Base-by-base conservation (phyloP, 164 flowering plant species). In the Nelumbo lutea region DNA sequence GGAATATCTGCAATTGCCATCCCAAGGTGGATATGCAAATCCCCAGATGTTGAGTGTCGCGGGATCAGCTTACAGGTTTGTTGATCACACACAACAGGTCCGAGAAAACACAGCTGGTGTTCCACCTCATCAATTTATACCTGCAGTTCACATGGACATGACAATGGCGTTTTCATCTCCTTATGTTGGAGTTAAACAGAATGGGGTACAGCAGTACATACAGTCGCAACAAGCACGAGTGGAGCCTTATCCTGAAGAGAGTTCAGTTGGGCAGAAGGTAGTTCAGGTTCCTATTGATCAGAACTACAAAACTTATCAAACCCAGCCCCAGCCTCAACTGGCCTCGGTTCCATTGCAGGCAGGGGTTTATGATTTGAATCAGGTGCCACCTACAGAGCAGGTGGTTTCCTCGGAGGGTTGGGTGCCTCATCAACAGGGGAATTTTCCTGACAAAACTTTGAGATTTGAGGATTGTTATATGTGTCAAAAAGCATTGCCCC, bases 401-500 rank as follows among this genome's bases (percentile, higher is more conserved):
- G 78, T 77, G 6, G 64, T 79, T 53, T 65, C 66, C 47, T 74
- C 85, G 45, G 90, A 87, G 63, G 90, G 85, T 57, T 77, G 75
- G 69, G 71, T 75, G 59, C 46, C 83, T 57, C 83, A 73, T 66
- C 94, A 80, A 56, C 87, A 73, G 59, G 76, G 73, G 64, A 68
- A 52, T 9, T 46, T 62, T 71, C 66, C 86, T 66, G 85, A 81
- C 52, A 81, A 72, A 56, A 2, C 71, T 40, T 63, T 68, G 3
- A 76, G 70, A 61, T 52, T 79, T 39, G 90, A 84, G 27, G 27
- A 27, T 27, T 27, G 27, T 27, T 27, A 27, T 64, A 80, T 90
- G 95, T 94, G 98, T 70, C 96, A 90, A 62, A 90, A 84, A 67
- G 89, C 81, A 65, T 73, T 90, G 78, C 97, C 98, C 59, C 97